These are phyloP conservation scores for Fusarium phyllophilum DNA, from an alignment of 2,329 filamentous ascomycete species.

Conservation along the genomic window DNA sequence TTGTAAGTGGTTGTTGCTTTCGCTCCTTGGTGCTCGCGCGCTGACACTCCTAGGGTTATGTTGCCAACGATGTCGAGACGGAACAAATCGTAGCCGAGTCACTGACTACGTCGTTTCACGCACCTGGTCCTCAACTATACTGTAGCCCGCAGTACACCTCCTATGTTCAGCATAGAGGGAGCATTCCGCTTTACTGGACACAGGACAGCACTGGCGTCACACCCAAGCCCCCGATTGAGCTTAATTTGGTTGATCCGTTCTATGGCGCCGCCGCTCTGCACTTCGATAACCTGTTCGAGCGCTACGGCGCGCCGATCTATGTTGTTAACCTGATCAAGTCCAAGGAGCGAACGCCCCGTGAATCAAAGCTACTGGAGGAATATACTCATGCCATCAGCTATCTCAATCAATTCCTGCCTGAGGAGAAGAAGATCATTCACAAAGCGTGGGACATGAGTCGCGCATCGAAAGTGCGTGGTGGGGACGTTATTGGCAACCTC, in stretches of 20 bases:
- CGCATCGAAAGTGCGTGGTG: slow-evolving; percentile 88
- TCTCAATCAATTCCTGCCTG: slow-evolving; percentile 91
- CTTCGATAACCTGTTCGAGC: slow-evolving; percentile 92
- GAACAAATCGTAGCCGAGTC: slow-evolving; percentile 98
- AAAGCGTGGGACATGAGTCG: slow-evolving; percentile 99
- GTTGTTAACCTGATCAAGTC: slow-evolving; percentile 92
- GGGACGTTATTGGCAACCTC: slow-evolving; percentile 92
- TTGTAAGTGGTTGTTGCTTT: slow-evolving; percentile 53
- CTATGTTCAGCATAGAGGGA: slow-evolving; percentile 95
- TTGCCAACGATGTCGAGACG: slow-evolving; percentile 98
- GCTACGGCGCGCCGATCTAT: slow-evolving; percentile 93
- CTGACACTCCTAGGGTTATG: slow-evolving; percentile 71
- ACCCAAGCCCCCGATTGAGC: slow-evolving; percentile 94
- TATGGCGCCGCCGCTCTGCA: slow-evolving; percentile 92
- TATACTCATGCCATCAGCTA: slow-evolving; percentile 90
- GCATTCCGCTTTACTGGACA: slow-evolving; percentile 96
- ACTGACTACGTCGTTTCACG: slow-evolving; percentile 93
- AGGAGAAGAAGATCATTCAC: slow-evolving; percentile 87
- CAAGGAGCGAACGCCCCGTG: slow-evolving; percentile 86
- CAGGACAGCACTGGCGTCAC: slow-evolving; percentile 95
- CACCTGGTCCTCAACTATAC: slow-evolving; percentile 84
- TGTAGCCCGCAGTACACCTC: slow-evolving; percentile 93
- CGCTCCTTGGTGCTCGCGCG: background rate
- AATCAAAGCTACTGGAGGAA: slow-evolving; percentile 89
- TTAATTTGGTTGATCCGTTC: slow-evolving; percentile 96